These are phyloP conservation scores for Plenodomus biglobosus DNA, from an alignment of 2,329 filamentous ascomycete genomes.

Conservation along the genomic window DNA sequence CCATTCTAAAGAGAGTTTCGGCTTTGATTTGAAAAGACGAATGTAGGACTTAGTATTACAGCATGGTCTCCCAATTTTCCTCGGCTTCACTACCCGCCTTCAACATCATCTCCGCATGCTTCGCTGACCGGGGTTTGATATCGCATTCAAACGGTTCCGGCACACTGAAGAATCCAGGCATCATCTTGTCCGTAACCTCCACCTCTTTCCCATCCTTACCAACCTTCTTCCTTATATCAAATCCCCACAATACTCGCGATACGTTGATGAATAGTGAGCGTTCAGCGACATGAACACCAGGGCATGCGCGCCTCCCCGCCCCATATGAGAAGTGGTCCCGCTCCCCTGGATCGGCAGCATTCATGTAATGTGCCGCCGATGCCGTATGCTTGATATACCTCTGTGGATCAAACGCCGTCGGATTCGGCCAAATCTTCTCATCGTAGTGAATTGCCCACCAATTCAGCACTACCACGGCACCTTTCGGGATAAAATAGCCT, in stretches of 20 bases:
- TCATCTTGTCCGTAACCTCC: constrained; percentile 32
- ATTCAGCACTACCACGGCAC: constrained; percentile 35
- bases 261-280: constrained; percentile 43
- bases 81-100: constrained; percentile 25
- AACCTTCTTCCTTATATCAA: constrained; percentile 33
- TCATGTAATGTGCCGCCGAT: constrained; percentile 37
- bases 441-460: constrained; percentile 44
- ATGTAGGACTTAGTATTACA: too few relatives aligned
- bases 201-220: constrained; percentile 25
- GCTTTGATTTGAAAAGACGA: too few relatives aligned
- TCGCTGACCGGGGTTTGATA: constrained; percentile 29
- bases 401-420: constrained; percentile 35
- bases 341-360: constrained; percentile 30
- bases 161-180: constrained; percentile 36
- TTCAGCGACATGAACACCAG: constrained; percentile 43
- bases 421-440: constrained; percentile 26
- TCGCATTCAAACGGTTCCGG: constrained; percentile 36
- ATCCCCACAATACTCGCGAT: constrained; percentile 40
- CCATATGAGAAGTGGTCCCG: constrained; percentile 44
- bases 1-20: too few relatives aligned
- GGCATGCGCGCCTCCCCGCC: constrained; percentile 40
- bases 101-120: constrained; percentile 27
- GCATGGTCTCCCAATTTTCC: constrained; percentile 10
- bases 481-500: constrained; percentile 47
- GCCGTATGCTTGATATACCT: constrained; percentile 28